These are phyloP conservation scores for Cudoniella acicularis DNA, from an alignment of 495 filamentous ascomycete species.

Conservation along the genomic window DNA sequence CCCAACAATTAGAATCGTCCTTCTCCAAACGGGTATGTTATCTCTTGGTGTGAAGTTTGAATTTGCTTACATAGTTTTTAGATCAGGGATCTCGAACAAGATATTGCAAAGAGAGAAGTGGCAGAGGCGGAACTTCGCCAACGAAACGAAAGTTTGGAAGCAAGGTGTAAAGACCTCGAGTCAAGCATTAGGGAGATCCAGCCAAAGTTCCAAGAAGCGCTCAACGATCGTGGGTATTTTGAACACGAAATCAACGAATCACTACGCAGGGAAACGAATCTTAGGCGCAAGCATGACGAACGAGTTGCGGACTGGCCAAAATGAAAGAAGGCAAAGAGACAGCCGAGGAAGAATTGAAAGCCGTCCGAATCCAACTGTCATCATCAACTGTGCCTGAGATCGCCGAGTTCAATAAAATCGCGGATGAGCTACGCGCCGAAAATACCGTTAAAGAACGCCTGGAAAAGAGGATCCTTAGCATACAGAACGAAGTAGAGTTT, in stretches of 20 bases:
- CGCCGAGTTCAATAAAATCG: slow-evolving; percentile 9
- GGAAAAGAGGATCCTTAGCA: slow-evolving; percentile 10
- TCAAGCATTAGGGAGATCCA: slow-evolving; percentile 14
- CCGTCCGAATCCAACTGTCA: slow-evolving; percentile 9
- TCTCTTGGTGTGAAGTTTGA: neutral
- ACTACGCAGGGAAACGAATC: neutral
- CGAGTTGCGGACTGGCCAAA: slow-evolving; percentile 12
- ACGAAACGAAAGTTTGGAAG: slow-evolving; percentile 7
- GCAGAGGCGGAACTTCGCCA: slow-evolving; percentile 10
- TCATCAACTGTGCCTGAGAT: slow-evolving; percentile 12
- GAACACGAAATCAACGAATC: slow-evolving; percentile 11
- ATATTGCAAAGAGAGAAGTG: slow-evolving; percentile 9
- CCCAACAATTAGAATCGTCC: neutral
- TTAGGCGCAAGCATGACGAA: slow-evolving; percentile 7
- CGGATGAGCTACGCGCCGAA: slow-evolving; percentile 3
- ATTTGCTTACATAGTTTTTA: neutral
- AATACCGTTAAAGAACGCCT: slow-evolving; percentile 14
- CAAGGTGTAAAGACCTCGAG: slow-evolving; percentile 9
- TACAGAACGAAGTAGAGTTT: slow-evolving; percentile 18
- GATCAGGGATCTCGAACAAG: slow-evolving; percentile 11
- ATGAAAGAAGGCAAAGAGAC: slow-evolving; percentile 13
- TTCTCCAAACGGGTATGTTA: slow-evolving; percentile 2
- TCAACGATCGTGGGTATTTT: slow-evolving; percentile 20
- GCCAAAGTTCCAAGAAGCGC: slow-evolving; percentile 24
- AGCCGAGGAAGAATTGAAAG: slow-evolving; percentile 5